Evolutionary conservation across 169 alveolate species (phyloP).

Genomic region (Cryptosporidium ryanae): DNA sequence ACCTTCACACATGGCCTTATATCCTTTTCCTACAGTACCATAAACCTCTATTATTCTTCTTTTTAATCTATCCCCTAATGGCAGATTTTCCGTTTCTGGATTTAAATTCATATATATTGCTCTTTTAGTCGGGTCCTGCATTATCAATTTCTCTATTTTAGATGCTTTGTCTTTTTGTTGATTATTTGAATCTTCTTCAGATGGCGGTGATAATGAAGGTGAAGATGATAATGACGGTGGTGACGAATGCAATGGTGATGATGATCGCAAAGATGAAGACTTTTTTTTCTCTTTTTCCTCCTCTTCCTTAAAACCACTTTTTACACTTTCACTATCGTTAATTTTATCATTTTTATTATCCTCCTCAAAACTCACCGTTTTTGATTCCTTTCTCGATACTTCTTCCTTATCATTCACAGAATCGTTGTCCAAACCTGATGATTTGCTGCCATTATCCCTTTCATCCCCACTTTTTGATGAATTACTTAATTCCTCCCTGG

Average conservation of each 20-base stretch:
- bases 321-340: too few relatives aligned
- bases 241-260: too few relatives aligned
- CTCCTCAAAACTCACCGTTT: background rate
- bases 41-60: conserved; percentile 24
- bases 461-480: too few relatives aligned
- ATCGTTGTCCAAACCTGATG: background rate
- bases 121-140: conserved; percentile 37
- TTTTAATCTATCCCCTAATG: conserved; percentile 33
- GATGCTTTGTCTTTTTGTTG: too few relatives aligned
- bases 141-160: background rate
- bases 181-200: too few relatives aligned
- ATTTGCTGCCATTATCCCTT: too few relatives aligned
- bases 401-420: background rate
- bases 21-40: conserved; percentile 31
- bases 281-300: too few relatives aligned
- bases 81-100: conserved; percentile 26
- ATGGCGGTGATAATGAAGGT: too few relatives aligned
- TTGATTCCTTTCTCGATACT: background rate
- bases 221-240: too few relatives aligned
- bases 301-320: too few relatives aligned
- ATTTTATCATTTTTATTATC: too few relatives aligned
- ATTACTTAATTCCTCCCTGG: background rate
- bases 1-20: conserved; percentile 30
- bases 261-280: too few relatives aligned
- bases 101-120: conserved; percentile 35